Conservation (phyloP, 371 early-diverging fungal genomes). For the Zychaea mexicana region DNA sequence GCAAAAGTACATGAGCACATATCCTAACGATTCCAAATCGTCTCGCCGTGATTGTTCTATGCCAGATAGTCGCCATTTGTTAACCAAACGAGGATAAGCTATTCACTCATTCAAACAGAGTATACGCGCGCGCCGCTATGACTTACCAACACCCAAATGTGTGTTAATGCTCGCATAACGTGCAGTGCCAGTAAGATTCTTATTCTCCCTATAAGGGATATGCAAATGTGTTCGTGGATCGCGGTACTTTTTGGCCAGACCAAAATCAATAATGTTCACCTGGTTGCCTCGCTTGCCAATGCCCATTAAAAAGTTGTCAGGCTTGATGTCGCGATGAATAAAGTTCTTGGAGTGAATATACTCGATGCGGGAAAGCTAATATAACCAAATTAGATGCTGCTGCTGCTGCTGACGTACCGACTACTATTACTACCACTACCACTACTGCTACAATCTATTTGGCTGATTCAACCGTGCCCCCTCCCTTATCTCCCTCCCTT, state of each 20-base stretch:
- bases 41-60: slow-evolving; percentile 99
- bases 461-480: neutral
- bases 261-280: slow-evolving; percentile 99
- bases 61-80: too few species aligned
- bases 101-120: neutral
- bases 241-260: slow-evolving; percentile 98
- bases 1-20: slow-evolving; percentile 99
- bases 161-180: slow-evolving; percentile 99
- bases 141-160: slow-evolving; percentile 94
- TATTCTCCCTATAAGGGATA: slow-evolving; percentile 97
- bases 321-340: slow-evolving; percentile 79
- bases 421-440: neutral
- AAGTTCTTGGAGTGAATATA: slow-evolving; percentile 88
- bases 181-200: slow-evolving; percentile 99
- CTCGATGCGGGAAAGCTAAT: slow-evolving; percentile 93
- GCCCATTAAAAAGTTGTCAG: slow-evolving; percentile 99
- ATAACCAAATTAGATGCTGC: slow-evolving; percentile 9
- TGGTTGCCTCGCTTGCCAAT: slow-evolving; percentile 92
- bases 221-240: slow-evolving; percentile 97
- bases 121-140: neutral
- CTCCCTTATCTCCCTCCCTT: neutral
- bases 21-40: slow-evolving; percentile 98
- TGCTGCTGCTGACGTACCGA: neutral
- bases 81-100: too few species aligned
- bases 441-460: too few species aligned